Evolutionary conservation across 768 basidiomycete species (phyloP), one percentile per base, ranked within the genome.

Genomic region (Boletus sensibilis): DNA sequence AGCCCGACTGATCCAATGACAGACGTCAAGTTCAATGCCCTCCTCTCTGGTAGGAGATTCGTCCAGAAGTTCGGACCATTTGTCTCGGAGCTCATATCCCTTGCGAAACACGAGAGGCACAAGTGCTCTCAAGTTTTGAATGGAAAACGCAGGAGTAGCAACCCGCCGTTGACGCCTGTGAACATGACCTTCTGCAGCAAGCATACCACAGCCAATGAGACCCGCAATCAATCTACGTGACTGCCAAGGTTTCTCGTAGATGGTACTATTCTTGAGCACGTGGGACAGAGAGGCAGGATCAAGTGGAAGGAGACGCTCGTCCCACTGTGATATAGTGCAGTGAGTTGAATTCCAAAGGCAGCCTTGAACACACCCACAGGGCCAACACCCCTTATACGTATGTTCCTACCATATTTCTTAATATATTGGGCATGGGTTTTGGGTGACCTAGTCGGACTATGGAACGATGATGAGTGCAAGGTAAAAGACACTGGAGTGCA

Each of bases 241-340:
- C 59, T 85, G 84, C 81, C 83, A 87, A 11, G 94, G 92, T 68
- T 96, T 96, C 67, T 92, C 87, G 65, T 92, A 94, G 37, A 85
- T 76, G 39, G 79, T 76, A 14, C 84, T 78, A 54, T 92, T 82
- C 64, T 87, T 86, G 48, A 94, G 74, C 38, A 96, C 79, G 65
- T 95, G 85, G 12, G 79, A 71, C 33, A 95, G 68, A 0, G 93
- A 87, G 23, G 81, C 68, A 5, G 92, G 90, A 66, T 96, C 94
- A 41, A 92, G 76, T 1, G 92, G 90, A 52, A 92, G 76, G 1
- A 96, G 81, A 35, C 94, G 85, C 40, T 84, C 79, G 57, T 89
- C 90, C 83, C 86, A 89, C 90, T 92, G 55, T 37, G 27, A 39
- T 46, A 27, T 20, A 5, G 25, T 18, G 34, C 25, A 1, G 31